Conservation (phyloP, 495 filamentous ascomycete species). For the Aspergillus baeticus region DNA sequence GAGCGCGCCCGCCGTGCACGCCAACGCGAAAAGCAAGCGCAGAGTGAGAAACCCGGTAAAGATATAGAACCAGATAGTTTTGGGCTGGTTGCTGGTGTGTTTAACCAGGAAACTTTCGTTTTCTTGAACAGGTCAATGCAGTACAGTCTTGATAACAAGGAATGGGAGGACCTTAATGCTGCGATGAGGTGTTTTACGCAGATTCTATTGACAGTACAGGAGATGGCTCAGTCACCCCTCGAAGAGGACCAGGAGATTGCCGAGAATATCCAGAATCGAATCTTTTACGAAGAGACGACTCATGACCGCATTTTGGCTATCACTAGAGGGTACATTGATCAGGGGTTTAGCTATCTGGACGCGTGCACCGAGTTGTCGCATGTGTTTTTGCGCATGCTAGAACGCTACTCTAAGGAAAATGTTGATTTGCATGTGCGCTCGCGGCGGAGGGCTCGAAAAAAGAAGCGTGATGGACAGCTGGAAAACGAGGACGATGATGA, state of each 20-base stretch:
- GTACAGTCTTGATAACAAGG: constrained; percentile 71
- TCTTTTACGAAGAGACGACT: constrained; percentile 96
- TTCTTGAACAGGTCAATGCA: constrained; percentile 82
- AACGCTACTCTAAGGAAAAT: constrained; percentile 92
- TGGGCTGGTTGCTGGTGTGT: constrained; percentile 78
- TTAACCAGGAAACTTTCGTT: constrained; percentile 91
- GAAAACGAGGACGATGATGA: constrained; percentile 40
- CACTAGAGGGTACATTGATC: constrained; percentile 80
- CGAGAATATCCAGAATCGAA: constrained; percentile 92
- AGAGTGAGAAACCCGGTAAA: constrained; percentile 35
- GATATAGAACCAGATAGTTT: constrained; percentile 72
- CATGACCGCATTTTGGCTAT: constrained; percentile 83
- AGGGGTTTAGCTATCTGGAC: constrained; percentile 91
- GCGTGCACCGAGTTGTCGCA: constrained; percentile 88
- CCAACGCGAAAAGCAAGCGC: constrained; percentile 41
- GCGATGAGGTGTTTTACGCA: constrained; percentile 84
- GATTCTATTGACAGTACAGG: constrained; percentile 84
- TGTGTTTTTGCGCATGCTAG: constrained; percentile 88
- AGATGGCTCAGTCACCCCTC: constrained; percentile 80
- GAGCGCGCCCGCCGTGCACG: constrained; percentile 71
- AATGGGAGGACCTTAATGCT: constrained; percentile 82
- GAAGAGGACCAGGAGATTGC: constrained; percentile 98
- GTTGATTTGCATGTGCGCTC: constrained; percentile 89
- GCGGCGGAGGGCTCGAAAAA: constrained; percentile 62
- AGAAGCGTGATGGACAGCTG: constrained; percentile 31